These are phyloP conservation scores for Solioccasus polychromus DNA, from an alignment of 768 basidiomycete species.

Conservation along the genomic window DNA sequence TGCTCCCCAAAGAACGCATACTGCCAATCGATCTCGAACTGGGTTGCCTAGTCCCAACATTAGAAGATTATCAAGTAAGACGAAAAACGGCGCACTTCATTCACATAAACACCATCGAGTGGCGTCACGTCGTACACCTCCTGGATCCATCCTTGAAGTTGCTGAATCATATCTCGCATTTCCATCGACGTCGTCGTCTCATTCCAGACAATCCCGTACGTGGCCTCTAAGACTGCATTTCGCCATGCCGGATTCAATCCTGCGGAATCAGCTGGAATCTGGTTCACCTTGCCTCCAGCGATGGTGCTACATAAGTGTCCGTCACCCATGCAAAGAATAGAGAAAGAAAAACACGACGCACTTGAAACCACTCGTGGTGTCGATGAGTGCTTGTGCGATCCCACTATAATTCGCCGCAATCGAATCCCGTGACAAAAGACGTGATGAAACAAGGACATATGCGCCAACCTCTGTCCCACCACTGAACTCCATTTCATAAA, in stretches of 20 bases:
- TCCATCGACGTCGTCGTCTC: slow-evolving; percentile 15
- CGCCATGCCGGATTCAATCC: slow-evolving; percentile 51
- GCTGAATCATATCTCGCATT: slow-evolving; percentile 10
- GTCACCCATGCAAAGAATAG: neutral
- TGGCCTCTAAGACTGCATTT: slow-evolving; percentile 27
- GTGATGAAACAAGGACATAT: slow-evolving; percentile 29
- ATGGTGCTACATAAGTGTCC: slow-evolving; percentile 33
- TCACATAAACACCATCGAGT: slow-evolving; percentile 42
- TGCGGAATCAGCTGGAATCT: slow-evolving; percentile 33
- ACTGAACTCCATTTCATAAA: slow-evolving; percentile 9
- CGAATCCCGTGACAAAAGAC: slow-evolving; percentile 31
- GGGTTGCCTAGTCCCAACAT: slow-evolving; percentile 47
- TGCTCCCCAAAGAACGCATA: slow-evolving; percentile 48
- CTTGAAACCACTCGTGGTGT: neutral
- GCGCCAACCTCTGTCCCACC: slow-evolving; percentile 17
- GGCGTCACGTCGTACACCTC: slow-evolving; percentile 28
- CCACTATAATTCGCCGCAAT: slow-evolving; percentile 19
- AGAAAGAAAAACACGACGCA: slow-evolving; percentile 1
- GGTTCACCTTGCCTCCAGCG: slow-evolving; percentile 43
- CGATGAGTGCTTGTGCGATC: slow-evolving; percentile 20
- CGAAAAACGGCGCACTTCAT: slow-evolving; percentile 43
- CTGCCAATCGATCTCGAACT: slow-evolving; percentile 40
- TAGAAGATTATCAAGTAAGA: too few relatives aligned
- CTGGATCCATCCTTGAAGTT: slow-evolving; percentile 9
- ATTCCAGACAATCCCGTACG: slow-evolving; percentile 11